Percentiles rank a stretch among this genome's conserved stretches.
Evolutionary conservation across 176 grass and related monocot genomes (phyloP).

Genomic region (Panicum miliaceum): DNA sequence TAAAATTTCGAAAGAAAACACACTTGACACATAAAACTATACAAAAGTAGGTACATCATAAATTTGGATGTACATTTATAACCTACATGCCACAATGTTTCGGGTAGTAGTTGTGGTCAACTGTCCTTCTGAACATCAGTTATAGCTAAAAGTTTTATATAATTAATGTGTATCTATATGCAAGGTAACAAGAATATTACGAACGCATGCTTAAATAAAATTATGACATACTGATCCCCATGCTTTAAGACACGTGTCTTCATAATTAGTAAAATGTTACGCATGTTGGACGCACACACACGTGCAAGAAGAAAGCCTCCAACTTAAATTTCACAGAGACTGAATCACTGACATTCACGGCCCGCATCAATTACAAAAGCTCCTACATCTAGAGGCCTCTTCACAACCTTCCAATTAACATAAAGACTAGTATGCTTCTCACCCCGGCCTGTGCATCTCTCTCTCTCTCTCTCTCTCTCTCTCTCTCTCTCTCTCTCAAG

Average conservation of each 20-base stretch:
- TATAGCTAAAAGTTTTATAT: not conserved
- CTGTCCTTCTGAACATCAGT: not conserved
- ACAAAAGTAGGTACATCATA: not conserved
- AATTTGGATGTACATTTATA: not conserved
- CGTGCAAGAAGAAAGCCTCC: not conserved
- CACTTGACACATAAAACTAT: not conserved
- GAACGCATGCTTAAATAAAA: not conserved
- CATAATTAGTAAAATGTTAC: not conserved
- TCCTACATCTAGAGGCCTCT: not conserved
- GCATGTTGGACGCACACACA: not conserved
- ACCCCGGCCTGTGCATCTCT: not conserved
- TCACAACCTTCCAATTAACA: slow-evolving; percentile 24
- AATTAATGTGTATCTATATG: too few species aligned
- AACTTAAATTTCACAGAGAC: not conserved
- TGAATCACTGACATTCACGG: not conserved
- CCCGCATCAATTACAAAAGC: not conserved
- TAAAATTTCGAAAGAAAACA: too few species aligned
- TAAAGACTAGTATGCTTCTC: slow-evolving; percentile 19
- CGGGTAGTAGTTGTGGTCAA: not conserved
- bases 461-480: not conserved
- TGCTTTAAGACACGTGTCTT: not conserved
- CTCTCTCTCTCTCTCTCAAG: not conserved
- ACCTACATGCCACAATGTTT: too few species aligned
- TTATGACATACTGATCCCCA: not conserved
- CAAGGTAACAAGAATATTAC: not conserved